Evolutionary conservation across 1,284 basidiomycete species (phyloP), one percentile per base, ranked within the genome.

Genomic region (Bondarzewia mesenterica): DNA sequence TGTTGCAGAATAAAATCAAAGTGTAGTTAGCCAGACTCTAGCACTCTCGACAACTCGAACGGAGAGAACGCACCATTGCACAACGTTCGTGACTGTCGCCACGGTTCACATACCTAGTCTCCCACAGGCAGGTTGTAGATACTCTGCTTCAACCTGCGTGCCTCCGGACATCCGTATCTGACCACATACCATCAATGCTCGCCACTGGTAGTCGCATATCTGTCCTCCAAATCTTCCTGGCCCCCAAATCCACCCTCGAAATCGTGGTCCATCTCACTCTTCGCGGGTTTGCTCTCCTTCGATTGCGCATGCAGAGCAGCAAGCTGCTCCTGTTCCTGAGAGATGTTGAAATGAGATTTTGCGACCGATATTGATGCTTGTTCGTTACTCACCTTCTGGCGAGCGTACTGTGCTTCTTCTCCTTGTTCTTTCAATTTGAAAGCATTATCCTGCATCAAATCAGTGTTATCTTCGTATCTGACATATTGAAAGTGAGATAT

Each of bases 191-290:
- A 3, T 29, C 22, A 74, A 53, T 76, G 71, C 54, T 73, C 73
- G 15, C 74, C 72, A 43, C 60, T 61, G 3, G 73, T 74, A 1
- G 72, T 76, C 3, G 71, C 71, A 49, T 74, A 72, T 27, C 72
- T 66, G 58, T 75, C 74, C 55, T 76, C 70, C 12, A 74, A 60
- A 32, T 74, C 71, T 55, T 74, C 72, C 55, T 72, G 71, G 2
- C 73, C 73, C 21, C 72, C 72, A 50, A 65, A 73, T 15, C 73
- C 74, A 37, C 68, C 72, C 60, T 75, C 74, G 42, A 72, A 69
- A 51, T 70, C 63, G 21, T 46, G 54, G 47, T 67, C 60, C 42
- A 48, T 41, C 8, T 49, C 50, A 21, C 27, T 22, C 36, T 27
- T 32, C 18, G 42, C 46, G 14, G 44, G 23, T 25, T 52, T 42